Percentiles rank a stretch among this genome's conserved stretches.
phyloP scores from a whole-genome alignment of 805 yeast genomes.

The Yamadazyma laniorum region DNA sequence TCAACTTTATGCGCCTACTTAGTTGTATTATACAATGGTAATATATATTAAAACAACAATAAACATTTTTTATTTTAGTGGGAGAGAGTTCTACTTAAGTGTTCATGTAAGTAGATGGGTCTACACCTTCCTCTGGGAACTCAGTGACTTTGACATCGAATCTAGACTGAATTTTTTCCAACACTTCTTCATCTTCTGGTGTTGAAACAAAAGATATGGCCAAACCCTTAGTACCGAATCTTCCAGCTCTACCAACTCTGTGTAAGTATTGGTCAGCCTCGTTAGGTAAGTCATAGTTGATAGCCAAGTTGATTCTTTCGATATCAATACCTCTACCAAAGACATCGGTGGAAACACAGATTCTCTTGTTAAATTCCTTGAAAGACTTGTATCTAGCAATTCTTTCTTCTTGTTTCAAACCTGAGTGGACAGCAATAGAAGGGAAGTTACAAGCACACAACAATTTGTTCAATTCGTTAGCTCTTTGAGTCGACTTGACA shows the following conservation, averaged over 20 bases:
- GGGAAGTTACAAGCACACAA: slow-evolving; percentile 94
- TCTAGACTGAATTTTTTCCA: slow-evolving; percentile 92
- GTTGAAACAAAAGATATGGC: slow-evolving; percentile 87
- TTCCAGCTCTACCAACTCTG: slow-evolving; percentile 99
- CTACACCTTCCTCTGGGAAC: slow-evolving; percentile 98
- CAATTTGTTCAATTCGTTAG: slow-evolving; percentile 84
- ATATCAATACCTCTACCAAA: slow-evolving; percentile 99
- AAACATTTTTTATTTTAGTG: slow-evolving; percentile 1
- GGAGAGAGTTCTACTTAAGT: no score
- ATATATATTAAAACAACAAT: slow-evolving; percentile 6
- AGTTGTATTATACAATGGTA: background rate
- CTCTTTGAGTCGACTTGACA: slow-evolving; percentile 88
- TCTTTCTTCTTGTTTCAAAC: slow-evolving; percentile 96
- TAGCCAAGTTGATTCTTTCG: slow-evolving; percentile 96
- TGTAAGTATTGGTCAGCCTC: slow-evolving; percentile 98
- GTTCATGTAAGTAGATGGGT: slow-evolving; percentile 97
- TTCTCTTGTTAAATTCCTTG: slow-evolving; percentile 97
- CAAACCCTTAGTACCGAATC: slow-evolving; percentile 99
- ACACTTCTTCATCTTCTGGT: slow-evolving; percentile 84
- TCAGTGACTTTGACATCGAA: slow-evolving; percentile 93
- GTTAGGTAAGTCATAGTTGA: slow-evolving; percentile 92
- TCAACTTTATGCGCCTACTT: no score
- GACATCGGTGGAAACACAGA: slow-evolving; percentile 97
- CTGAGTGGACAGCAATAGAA: slow-evolving; percentile 93
- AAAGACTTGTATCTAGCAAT: slow-evolving; percentile 93